Evolutionary conservation across 768 basidiomycete species (phyloP), one percentile per base, ranked within the genome.

Genomic region (Mycena galopus): DNA sequence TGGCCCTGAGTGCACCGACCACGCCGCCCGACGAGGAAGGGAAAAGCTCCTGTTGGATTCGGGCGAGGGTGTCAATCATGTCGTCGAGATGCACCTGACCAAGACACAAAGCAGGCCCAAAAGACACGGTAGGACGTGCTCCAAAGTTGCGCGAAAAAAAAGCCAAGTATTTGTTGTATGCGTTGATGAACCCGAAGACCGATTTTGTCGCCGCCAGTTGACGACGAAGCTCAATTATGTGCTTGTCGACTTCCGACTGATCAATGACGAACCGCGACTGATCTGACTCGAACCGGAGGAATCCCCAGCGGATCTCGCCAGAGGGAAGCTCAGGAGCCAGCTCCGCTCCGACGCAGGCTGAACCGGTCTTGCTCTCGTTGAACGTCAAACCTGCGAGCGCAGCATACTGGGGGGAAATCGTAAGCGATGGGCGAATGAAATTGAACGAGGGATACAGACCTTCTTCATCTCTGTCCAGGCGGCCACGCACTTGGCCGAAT

Each of bases 251-350:
- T 35, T 59, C 35, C 4, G 57, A 11, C 21, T 59, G 57, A 35
- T 59, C 57, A 23, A 59, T 59, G 35, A 37, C 57, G 57, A 59
- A 59, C n/a, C 57, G 57, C 23, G 57, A 37, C 35, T 59, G 57
- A n/a, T 37, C 57, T 5, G 57, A 25, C 23, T 59, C 35, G 35
- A 59, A 59, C 33, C 57, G 35, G 21, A 59, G 57, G 57, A 59
- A 59, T 37, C 57, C 57, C 35, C 57, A 37, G 9, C 57, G 57
- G 9, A 59, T 37, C 23, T 59, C 57, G 23, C 57, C 57, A 59
- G n/a, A n/a, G 4, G 57, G 57, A 25, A 59, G 57, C 17, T 59
- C 57, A n/a, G 35, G 57, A 37, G 33, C 57, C 11, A 59, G 10
- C 25, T 59, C 35, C 23, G 35, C 35, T 25, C 57, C 57, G 19